Conservation (phyloP, 2,329 filamentous ascomycete genomes). For the Helicocarpus griseus region DNA sequence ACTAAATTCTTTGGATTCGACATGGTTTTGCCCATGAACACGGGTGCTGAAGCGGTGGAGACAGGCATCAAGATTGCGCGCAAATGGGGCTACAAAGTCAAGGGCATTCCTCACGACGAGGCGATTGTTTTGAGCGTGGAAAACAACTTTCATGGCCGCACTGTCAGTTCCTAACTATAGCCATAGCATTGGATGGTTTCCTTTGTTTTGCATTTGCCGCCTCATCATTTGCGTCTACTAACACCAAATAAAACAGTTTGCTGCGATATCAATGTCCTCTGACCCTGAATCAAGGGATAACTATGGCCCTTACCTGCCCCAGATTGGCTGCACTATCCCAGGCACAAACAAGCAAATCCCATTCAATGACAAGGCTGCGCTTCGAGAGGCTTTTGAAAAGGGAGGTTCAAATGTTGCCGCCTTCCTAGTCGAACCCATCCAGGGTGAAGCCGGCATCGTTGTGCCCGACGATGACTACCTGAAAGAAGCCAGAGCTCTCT, state of each 20-base stretch:
- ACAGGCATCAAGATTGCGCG: constrained; percentile 91
- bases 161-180: constrained; percentile 47
- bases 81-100: constrained; percentile 97
- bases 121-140: constrained; percentile 74
- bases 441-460: constrained; percentile 94
- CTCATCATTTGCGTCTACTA: too few relatives aligned
- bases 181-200: constrained; percentile 13
- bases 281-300: constrained; percentile 94
- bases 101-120: constrained; percentile 75
- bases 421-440: constrained; percentile 92
- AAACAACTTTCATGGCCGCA: constrained; percentile 95
- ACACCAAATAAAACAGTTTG: constrained; percentile 59
- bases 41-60: constrained; percentile 90
- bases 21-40: constrained; percentile 98
- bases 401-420: constrained; percentile 81
- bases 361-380: constrained; percentile 75
- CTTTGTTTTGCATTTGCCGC: too few relatives aligned
- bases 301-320: constrained; percentile 91
- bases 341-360: constrained; percentile 67
- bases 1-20: constrained; percentile 86
- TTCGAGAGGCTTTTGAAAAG: constrained; percentile 67
- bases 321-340: constrained; percentile 68
- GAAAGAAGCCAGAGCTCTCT: constrained; percentile 66
- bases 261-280: constrained; percentile 87
- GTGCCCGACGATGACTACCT: constrained; percentile 90